Evolutionary conservation across 177 flowering plant genomes (phyloP).

Genomic region (Vitis hybrid): DNA sequence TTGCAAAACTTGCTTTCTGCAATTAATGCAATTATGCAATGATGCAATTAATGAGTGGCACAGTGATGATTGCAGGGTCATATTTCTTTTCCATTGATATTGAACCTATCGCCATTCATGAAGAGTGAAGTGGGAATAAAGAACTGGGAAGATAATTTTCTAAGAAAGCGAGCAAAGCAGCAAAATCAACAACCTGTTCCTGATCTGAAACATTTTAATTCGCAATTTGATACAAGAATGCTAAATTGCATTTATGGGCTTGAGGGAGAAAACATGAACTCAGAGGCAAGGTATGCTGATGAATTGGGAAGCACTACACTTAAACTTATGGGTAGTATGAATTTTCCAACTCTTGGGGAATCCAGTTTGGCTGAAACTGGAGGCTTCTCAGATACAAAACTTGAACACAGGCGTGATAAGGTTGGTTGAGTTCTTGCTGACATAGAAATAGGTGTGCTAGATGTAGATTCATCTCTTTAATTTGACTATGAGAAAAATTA

Average conservation of each 20-base stretch:
- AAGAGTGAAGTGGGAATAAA: conserved; percentile 38
- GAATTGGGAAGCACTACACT: conserved; percentile 7
- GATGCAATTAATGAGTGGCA: background rate
- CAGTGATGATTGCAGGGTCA: conserved; percentile 60
- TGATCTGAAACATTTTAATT: conserved; percentile 11
- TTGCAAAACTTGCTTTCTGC: background rate
- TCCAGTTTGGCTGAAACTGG: conserved; percentile 8
- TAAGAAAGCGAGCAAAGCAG: conserved; percentile 19
- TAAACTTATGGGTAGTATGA: too few relatives aligned
- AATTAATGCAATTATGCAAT: too few relatives aligned
- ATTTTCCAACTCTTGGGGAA: conserved; percentile 6
- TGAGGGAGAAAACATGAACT: conserved; percentile 12
- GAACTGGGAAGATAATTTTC: conserved; percentile 22
- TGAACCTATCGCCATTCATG: conserved; percentile 62
- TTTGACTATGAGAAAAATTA: background rate
- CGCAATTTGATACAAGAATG: conserved; percentile 21
- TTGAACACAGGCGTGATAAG: conserved; percentile 20
- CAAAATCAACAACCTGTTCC: conserved; percentile 16
- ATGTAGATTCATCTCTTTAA: background rate
- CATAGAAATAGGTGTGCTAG: background rate
- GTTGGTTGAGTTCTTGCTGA: conserved; percentile 26
- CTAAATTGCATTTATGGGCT: conserved; percentile 17
- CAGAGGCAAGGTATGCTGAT: conserved; percentile 15
- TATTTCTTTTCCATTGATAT: conserved; percentile 60
- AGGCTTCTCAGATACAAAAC: conserved; percentile 10